Evolutionary conservation across 768 basidiomycete species (phyloP).

Genomic region (Ephemerocybe angulata): DNA sequence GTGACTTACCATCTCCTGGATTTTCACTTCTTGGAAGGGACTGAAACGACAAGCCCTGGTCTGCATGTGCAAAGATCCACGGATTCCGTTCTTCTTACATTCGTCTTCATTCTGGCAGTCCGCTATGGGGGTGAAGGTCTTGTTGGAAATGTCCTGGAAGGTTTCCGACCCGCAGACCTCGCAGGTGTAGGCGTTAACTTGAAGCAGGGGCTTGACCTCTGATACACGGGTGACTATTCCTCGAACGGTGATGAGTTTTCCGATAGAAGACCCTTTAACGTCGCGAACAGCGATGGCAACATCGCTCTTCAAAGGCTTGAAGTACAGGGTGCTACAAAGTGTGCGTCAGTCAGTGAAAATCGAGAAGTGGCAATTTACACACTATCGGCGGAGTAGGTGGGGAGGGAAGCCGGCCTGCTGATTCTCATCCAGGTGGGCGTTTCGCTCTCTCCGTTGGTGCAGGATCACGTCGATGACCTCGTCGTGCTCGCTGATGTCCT

Average conservation of each 20-base stretch:
- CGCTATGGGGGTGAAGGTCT: conserved; percentile 83
- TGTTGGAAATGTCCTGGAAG: conserved; percentile 94
- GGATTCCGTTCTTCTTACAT: conserved; percentile 82
- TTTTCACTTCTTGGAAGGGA: conserved; percentile 97
- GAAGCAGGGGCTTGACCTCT: conserved; percentile 95
- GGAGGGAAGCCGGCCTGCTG: conserved; percentile 82
- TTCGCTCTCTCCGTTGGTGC: conserved; percentile 87
- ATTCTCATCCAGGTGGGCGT: conserved; percentile 71
- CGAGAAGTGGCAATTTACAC: conserved; percentile 33
- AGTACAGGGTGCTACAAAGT: conserved; percentile 79
- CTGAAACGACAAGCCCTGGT: conserved; percentile 95
- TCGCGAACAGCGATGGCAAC: conserved; percentile 85
- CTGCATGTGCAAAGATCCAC: conserved; percentile 96
- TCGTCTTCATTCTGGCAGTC: conserved; percentile 86
- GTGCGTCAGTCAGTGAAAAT: conserved; percentile 14
- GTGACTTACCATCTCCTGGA: conserved; percentile 88
- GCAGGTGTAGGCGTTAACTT: conserved; percentile 97
- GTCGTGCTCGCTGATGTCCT: conserved; percentile 84
- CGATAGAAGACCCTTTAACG: conserved; percentile 82
- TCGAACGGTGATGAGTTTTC: conserved; percentile 90
- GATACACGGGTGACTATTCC: conserved; percentile 98
- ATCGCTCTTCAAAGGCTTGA: conserved; percentile 78
- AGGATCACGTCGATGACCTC: conserved; percentile 97
- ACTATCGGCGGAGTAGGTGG: conserved; percentile 94
- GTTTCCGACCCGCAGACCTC: conserved; percentile 98